Percentiles rank a stretch among this genome's conserved stretches.
Evolutionary conservation across 2,329 filamentous ascomycete species (phyloP).

Genomic region (Epichloe typhina): DNA sequence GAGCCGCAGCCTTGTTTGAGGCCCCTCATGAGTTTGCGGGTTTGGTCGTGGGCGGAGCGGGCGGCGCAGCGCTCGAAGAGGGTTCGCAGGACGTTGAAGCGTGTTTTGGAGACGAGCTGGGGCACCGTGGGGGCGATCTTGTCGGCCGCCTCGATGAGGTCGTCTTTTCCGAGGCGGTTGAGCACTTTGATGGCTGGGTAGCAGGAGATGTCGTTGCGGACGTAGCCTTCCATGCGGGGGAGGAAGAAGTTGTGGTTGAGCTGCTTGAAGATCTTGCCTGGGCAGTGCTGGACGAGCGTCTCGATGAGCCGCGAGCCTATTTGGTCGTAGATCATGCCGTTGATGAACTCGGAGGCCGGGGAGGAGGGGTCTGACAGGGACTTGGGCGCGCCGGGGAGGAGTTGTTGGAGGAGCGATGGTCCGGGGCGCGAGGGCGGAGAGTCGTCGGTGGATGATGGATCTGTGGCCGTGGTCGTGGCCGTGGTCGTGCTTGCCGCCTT

Average conservation of each 20-base stretch:
- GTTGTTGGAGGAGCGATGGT: slow-evolving; percentile 54
- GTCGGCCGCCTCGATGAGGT: slow-evolving; percentile 60
- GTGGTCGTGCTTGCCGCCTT: background rate
- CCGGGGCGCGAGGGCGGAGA: too few relatives aligned
- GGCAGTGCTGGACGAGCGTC: slow-evolving; percentile 65
- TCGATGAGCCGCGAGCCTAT: slow-evolving; percentile 86
- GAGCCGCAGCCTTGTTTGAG: slow-evolving; percentile 35
- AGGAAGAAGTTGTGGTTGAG: slow-evolving; percentile 72
- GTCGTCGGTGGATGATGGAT: background rate
- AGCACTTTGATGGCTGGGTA: slow-evolving; percentile 78
- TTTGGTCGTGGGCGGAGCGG: slow-evolving; percentile 44
- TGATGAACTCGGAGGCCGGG: slow-evolving; percentile 65
- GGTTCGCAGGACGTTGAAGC: slow-evolving; percentile 67
- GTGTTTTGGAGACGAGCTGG: slow-evolving; percentile 58
- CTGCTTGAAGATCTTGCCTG: slow-evolving; percentile 82
- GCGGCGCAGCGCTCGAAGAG: slow-evolving; percentile 72
- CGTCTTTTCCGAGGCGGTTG: slow-evolving; percentile 74
- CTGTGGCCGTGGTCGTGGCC: background rate
- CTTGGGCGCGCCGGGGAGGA: slow-evolving; percentile 63
- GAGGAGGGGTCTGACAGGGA: slow-evolving; percentile 60
- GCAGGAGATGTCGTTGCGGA: slow-evolving; percentile 79
- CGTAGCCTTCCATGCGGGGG: slow-evolving; percentile 62
- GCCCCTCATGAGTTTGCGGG: slow-evolving; percentile 33
- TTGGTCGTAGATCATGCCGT: slow-evolving; percentile 75
- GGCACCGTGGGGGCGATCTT: slow-evolving; percentile 61